phyloP scores from a whole-genome alignment of 2,329 filamentous ascomycete species.

The Botrytis deweyae region DNA sequence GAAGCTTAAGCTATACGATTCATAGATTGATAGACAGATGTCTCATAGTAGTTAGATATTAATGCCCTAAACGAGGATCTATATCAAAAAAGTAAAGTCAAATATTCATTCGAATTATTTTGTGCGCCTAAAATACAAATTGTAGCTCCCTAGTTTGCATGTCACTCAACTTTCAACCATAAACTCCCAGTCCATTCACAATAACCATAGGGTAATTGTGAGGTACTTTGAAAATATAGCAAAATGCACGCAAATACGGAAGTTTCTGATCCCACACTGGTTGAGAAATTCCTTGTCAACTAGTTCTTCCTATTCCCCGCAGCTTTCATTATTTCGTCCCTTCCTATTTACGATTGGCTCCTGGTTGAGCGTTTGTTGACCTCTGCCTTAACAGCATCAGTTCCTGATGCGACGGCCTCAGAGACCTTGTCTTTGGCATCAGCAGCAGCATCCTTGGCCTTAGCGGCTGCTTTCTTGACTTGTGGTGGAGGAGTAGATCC shows the following conservation, averaged over 20 bases:
- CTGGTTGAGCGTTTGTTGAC: constrained; percentile 37
- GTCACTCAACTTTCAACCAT: constrained; percentile 2
- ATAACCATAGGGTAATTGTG: not conserved
- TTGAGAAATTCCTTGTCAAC: not conserved
- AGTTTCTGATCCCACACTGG: not conserved
- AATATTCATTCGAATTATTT: constrained; percentile 19
- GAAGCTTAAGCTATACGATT: not conserved
- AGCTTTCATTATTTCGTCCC: constrained; percentile 41
- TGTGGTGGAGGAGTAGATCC: constrained; percentile 66
- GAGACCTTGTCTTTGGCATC: constrained; percentile 73
- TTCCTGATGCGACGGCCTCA: constrained; percentile 58
- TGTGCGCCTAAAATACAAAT: constrained; percentile 24
- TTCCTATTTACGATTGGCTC: constrained; percentile 44
- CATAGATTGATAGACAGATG: not conserved
- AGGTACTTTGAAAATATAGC: not conserved
- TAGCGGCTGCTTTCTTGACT: constrained; percentile 67
- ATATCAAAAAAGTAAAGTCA: constrained; percentile 4
- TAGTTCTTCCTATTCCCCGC: not conserved
- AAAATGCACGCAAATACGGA: constrained; percentile 14
- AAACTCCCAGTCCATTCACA: not conserved
- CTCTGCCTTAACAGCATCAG: constrained; percentile 69
- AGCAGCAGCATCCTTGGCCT: constrained; percentile 68
- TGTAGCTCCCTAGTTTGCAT: constrained; percentile 1
- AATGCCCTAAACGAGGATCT: not conserved
- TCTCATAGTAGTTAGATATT: not conserved